phyloP scores from a whole-genome alignment of 495 filamentous ascomycete genomes.

The Coniosporium apollinis region DNA sequence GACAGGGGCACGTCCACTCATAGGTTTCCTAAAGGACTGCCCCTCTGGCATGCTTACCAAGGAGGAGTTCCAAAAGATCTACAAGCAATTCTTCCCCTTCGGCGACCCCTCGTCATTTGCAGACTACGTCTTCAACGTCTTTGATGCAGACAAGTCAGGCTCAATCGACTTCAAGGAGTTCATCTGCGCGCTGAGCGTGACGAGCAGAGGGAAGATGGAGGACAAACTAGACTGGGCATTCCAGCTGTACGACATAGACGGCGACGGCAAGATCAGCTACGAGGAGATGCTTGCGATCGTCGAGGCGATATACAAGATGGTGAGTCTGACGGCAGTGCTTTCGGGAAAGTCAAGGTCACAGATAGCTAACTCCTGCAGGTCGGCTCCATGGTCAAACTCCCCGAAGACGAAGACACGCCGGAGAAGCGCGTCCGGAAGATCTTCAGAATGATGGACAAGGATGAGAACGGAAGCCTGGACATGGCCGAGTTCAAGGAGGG shows the following conservation, averaged over 20 bases:
- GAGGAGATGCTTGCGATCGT: slow-evolving; percentile 98
- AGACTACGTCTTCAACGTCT: slow-evolving; percentile 98
- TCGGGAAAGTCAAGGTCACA: neutral
- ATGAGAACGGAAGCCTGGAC: slow-evolving; percentile 85
- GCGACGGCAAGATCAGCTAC: slow-evolving; percentile 96
- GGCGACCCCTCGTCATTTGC: slow-evolving; percentile 93
- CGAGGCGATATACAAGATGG: slow-evolving; percentile 99
- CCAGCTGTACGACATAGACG: slow-evolving; percentile 98
- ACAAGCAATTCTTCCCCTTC: slow-evolving; percentile 98
- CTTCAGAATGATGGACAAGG: slow-evolving; percentile 99
- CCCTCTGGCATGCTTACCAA: slow-evolving; percentile 92
- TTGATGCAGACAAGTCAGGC: slow-evolving; percentile 91
- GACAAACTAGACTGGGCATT: slow-evolving; percentile 99
- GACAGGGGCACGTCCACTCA: neutral
- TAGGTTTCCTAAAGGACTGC: slow-evolving; percentile 97
- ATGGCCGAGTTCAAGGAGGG: slow-evolving; percentile 98
- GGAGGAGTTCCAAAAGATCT: slow-evolving; percentile 98
- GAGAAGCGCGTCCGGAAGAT: slow-evolving; percentile 98
- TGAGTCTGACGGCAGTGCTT: slow-evolving; percentile 28
- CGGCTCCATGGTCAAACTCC: slow-evolving; percentile 96
- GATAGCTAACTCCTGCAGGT: slow-evolving; percentile 38
- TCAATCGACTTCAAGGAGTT: slow-evolving; percentile 99
- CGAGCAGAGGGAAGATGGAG: slow-evolving; percentile 93
- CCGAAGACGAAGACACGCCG: slow-evolving; percentile 95
- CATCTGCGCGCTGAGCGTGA: slow-evolving; percentile 95